phyloP scores from a whole-genome alignment of 768 basidiomycete genomes.

The Pholiota molesta region DNA sequence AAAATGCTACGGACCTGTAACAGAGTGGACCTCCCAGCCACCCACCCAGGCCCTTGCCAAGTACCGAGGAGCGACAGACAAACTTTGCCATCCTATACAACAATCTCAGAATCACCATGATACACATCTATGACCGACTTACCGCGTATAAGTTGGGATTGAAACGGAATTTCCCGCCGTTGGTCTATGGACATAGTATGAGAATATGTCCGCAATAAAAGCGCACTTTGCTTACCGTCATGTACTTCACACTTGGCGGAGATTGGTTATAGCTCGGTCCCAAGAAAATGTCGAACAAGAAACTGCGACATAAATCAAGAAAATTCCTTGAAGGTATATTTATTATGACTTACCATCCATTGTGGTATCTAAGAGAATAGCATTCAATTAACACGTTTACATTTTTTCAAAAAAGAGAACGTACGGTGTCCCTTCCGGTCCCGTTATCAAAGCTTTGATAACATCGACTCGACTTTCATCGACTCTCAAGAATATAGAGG shows the following conservation, averaged over 20 bases:
- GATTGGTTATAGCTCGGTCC: constrained; percentile 86
- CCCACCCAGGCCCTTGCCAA: constrained; percentile 94
- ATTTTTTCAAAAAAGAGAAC: constrained; percentile 26
- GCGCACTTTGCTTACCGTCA: constrained; percentile 49
- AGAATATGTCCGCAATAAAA: neutral
- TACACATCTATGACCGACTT: constrained; percentile 26
- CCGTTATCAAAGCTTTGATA: constrained; percentile 90
- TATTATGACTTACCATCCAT: constrained; percentile 72
- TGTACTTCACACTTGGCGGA: constrained; percentile 72
- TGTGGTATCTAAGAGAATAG: constrained; percentile 64
- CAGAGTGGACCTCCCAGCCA: constrained; percentile 86
- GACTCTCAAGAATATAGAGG: constrained; percentile 90
- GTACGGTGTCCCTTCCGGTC: constrained; percentile 93
- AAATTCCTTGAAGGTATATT: neutral
- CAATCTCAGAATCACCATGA: neutral
- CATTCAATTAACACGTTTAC: neutral
- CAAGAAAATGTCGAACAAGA: constrained; percentile 90
- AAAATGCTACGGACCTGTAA: constrained; percentile 60
- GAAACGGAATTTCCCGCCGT: constrained; percentile 87
- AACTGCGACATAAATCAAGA: constrained; percentile 23
- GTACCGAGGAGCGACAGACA: constrained; percentile 91
- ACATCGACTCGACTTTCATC: constrained; percentile 92
- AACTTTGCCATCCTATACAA: constrained; percentile 83
- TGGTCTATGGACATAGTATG: constrained; percentile 57
- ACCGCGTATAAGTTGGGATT: constrained; percentile 95